phyloP scores from a whole-genome alignment of 768 basidiomycete genomes.

The Daedaleopsis nitida region DNA sequence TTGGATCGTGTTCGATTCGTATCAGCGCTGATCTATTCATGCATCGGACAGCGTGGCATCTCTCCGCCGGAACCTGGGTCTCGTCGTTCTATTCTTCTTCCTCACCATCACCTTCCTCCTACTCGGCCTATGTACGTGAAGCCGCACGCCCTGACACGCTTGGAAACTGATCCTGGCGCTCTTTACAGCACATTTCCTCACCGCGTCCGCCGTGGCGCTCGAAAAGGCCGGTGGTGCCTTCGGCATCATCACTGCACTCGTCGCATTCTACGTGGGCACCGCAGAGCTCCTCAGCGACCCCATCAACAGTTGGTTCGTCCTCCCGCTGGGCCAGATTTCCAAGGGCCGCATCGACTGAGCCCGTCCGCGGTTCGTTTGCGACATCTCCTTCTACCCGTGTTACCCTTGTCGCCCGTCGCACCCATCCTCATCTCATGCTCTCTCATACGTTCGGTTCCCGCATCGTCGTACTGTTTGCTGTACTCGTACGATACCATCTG shows the following conservation, averaged over 20 bases:
- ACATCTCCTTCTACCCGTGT: background rate
- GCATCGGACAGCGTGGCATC: slow-evolving; percentile 44
- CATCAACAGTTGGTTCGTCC: slow-evolving; percentile 41
- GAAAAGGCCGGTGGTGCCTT: slow-evolving; percentile 46
- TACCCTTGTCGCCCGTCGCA: slow-evolving; percentile 1
- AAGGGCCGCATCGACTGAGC: slow-evolving; percentile 22
- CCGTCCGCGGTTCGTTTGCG: background rate
- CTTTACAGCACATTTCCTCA: slow-evolving; percentile 22
- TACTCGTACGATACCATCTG: background rate
- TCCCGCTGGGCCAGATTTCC: slow-evolving; percentile 41
- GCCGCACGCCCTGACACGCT: background rate
- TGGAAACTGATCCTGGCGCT: slow-evolving; percentile 1
- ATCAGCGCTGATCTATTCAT: background rate
- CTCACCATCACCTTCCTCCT: slow-evolving; percentile 55
- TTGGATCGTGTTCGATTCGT: background rate
- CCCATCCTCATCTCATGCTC: no score
- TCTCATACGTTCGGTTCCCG: no score
- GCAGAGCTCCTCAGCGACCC: slow-evolving; percentile 38
- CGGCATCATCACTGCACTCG: slow-evolving; percentile 46
- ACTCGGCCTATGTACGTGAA: slow-evolving; percentile 42
- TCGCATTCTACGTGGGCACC: slow-evolving; percentile 50
- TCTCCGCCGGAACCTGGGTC: slow-evolving; percentile 50
- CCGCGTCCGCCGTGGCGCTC: slow-evolving; percentile 17
- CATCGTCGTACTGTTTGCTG: background rate
- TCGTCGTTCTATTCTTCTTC: slow-evolving; percentile 53